Evolutionary conservation across 202 grass and related monocot species (phyloP).

Genomic region (Carex sylvatica): DNA sequence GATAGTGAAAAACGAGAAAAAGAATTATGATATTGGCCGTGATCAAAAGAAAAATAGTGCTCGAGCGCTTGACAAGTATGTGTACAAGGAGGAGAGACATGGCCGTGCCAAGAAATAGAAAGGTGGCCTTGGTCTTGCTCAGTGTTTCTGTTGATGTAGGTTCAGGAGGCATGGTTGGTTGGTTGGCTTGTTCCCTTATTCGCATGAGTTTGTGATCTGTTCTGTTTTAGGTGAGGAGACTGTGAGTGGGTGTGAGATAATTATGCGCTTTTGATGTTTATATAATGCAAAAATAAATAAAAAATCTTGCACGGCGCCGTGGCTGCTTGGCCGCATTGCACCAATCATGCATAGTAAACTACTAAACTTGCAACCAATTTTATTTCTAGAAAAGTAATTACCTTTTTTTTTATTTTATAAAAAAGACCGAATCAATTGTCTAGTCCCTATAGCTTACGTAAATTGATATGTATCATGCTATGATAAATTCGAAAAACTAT

Average conservation of each 20-base stretch:
- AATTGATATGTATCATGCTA: no score
- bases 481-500: no score
- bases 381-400: no score
- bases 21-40: slow-evolving; percentile 37
- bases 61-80: slow-evolving; percentile 1
- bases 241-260: slow-evolving; percentile 20
- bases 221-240: slow-evolving; percentile 9
- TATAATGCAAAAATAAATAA: background rate
- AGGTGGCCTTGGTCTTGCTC: slow-evolving; percentile 21
- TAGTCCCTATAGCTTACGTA: no score
- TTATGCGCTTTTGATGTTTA: background rate
- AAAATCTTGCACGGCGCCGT: background rate
- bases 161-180: background rate
- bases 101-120: slow-evolving; percentile 11
- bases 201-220: slow-evolving; percentile 18
- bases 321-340: background rate
- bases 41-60: slow-evolving; percentile 18
- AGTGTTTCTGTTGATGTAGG: slow-evolving; percentile 12
- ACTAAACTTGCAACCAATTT: no score
- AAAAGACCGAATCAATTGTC: no score
- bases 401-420: no score
- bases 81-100: background rate
- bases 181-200: background rate
- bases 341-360: background rate
- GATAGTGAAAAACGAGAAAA: slow-evolving; percentile 23